Evolutionary conservation across 164 flowering plant species (phyloP).

Genomic region (Chloranthus sessilifolius): DNA sequence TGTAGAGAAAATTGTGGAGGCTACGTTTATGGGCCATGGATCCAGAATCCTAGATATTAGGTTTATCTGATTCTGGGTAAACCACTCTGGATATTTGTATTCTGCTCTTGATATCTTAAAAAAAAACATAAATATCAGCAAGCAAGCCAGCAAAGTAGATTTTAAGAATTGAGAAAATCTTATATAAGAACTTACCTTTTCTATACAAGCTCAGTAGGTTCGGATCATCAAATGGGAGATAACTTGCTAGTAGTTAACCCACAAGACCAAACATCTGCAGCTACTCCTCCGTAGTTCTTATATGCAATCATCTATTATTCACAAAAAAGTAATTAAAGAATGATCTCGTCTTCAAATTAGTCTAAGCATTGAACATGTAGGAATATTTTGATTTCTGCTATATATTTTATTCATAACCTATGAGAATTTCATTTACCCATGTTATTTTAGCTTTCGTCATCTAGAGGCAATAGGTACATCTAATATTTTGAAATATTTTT

Average conservation of each 20-base stretch:
- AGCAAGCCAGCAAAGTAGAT: too few species aligned
- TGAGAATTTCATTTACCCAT: too few species aligned
- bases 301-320: constrained; percentile 45
- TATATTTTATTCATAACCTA: too few species aligned
- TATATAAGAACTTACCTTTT: constrained; percentile 36
- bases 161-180: too few species aligned
- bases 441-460: too few species aligned
- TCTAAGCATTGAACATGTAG: background rate
- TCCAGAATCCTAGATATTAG: constrained; percentile 54
- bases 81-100: constrained; percentile 55
- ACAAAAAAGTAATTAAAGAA: background rate
- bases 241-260: constrained; percentile 69
- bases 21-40: constrained; percentile 48
- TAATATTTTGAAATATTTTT: too few species aligned
- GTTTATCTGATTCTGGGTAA: constrained; percentile 39
- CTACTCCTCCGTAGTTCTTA: constrained; percentile 55
- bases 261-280: constrained; percentile 77
- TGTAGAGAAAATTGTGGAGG: too few species aligned
- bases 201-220: constrained; percentile 46
- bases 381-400: too few species aligned
- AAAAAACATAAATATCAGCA: constrained; percentile 11
- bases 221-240: constrained; percentile 63
- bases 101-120: constrained; percentile 57
- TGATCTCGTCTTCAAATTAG: background rate
- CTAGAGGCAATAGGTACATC: too few species aligned